Evolutionary conservation across 176 grass and related monocot genomes (phyloP), one percentile per base, ranked within the genome.

Genomic region (Avena eriantha): DNA sequence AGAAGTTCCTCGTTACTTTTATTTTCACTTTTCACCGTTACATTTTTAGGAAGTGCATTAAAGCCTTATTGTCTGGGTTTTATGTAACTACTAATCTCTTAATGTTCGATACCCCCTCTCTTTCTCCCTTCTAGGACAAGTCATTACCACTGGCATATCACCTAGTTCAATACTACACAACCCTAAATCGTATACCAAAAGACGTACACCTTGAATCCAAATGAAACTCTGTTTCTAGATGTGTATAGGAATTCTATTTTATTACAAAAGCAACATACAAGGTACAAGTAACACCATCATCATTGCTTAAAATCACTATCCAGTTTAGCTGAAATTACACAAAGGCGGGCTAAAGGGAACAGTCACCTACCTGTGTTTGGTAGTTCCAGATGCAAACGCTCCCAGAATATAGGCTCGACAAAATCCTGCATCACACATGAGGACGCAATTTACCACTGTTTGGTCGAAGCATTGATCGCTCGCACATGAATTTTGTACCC

Each of bases 351-450:
- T 51, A 29, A 47, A 4, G 47, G 31, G 46, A 76, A 76, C 73
- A 76, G 46, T 10, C 46, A 53, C 75, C 73, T 87, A 94, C 97
- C 97, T 98, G 97, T 7, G 97, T 92, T 59, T 98, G 97, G 83
- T 98, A 94, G 72, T 96, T 98, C 97, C 97, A 98, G 81, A 98
- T 94, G 89, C 97, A 94, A 36, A 98, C 97, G 45, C 90, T 98
- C 81, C 96, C 97, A 14, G 92, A 94, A 86, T 98, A 98, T 61
- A 98, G 90, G 88, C 97, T 98, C 22, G 90, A 88, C 68, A 98
- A 79, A 87, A 98, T 98, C 97, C 97, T 98, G 92, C 76, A 87
- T 64, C 23, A 41, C 49, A 80, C 5, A 69, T 78, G 8, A 78
- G 18, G 73, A 46, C 21, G 66, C 61, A 65, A 90, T 24, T 35